Evolutionary conservation across 352 stramenopile species (phyloP).

Genomic region (Phytophthora meadii): DNA sequence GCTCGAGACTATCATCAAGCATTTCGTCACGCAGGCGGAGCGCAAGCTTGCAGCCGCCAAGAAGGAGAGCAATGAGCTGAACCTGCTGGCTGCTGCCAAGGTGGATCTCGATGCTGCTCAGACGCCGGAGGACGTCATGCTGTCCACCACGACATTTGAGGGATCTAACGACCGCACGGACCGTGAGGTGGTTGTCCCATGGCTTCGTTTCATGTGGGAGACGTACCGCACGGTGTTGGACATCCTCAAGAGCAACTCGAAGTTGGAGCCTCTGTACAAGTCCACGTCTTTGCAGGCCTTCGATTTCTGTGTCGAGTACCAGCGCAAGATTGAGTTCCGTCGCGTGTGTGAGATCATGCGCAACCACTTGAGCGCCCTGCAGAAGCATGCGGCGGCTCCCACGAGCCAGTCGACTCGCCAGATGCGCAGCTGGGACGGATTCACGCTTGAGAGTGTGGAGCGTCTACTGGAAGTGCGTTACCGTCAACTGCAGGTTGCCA

Average conservation of each 20-base stretch:
- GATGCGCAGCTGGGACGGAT: conserved; percentile 97
- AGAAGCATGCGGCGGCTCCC: conserved; percentile 89
- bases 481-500: conserved; percentile 96
- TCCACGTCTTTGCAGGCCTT: conserved; percentile 82
- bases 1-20: conserved; percentile 94
- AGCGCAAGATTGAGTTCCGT: conserved; percentile 96
- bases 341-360: conserved; percentile 97
- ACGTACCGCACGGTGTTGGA: conserved; percentile 98
- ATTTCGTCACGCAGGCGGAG: conserved; percentile 92
- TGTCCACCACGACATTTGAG: conserved; percentile 97
- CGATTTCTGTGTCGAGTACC: conserved; percentile 88
- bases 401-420: conserved; percentile 80
- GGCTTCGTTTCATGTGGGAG: conserved; percentile 97
- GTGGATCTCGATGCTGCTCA: conserved; percentile 94
- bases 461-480: conserved; percentile 97
- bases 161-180: conserved; percentile 95
- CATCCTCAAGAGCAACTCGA: conserved; percentile 97
- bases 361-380: conserved; percentile 95
- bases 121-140: conserved; percentile 95
- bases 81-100: conserved; percentile 79
- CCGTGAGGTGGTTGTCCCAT: conserved; percentile 92
- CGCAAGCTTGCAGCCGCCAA: conserved; percentile 89
- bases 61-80: conserved; percentile 88
- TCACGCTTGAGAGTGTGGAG: conserved; percentile 95
- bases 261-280: conserved; percentile 88